Percentiles rank a stretch among this genome's conserved stretches.
These are phyloP conservation scores for Pseudogymnoascus sp. DNA, from an alignment of 2,329 filamentous ascomycete genomes.

Conservation along the genomic window DNA sequence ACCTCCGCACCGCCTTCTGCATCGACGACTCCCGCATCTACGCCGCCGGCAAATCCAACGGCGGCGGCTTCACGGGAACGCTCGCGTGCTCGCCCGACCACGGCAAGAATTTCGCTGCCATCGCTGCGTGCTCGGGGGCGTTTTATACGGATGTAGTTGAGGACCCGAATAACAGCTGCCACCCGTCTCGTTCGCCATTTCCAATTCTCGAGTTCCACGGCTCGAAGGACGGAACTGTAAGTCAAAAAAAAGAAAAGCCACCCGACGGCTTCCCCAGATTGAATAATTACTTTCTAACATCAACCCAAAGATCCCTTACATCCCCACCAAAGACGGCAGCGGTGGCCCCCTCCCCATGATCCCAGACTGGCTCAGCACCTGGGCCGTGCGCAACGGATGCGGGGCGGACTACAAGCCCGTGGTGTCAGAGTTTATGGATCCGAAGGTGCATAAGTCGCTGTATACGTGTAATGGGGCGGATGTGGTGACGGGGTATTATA, in stretches of 20 bases:
- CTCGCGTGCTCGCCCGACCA: constrained; percentile 34
- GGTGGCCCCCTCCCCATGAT: constrained; percentile 38
- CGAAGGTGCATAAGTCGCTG: constrained; percentile 17
- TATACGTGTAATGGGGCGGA: constrained; percentile 14
- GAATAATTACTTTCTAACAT: not conserved
- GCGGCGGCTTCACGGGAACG: constrained; percentile 33
- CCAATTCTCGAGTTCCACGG: constrained; percentile 45
- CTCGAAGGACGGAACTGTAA: not conserved
- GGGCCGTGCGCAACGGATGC: constrained; percentile 30
- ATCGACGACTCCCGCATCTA: constrained; percentile 34
- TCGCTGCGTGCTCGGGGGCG: constrained; percentile 36
- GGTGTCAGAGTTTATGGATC: constrained; percentile 26
- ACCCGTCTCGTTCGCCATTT: constrained; percentile 28
- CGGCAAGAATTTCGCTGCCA: constrained; percentile 34
- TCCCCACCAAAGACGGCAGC: constrained; percentile 32
- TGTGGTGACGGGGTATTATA: not conserved
- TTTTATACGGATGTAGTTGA: constrained; percentile 31
- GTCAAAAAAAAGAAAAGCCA: too few species aligned
- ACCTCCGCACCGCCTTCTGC: constrained; percentile 31
- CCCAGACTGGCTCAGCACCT: constrained; percentile 31
- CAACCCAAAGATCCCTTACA: not conserved
- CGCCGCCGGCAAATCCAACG: constrained; percentile 38
- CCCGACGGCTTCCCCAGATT: too few species aligned
- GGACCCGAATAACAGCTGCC: constrained; percentile 28
- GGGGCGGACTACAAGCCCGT: constrained; percentile 20